phyloP scores from a whole-genome alignment of 495 filamentous ascomycete species.

The Gamarada debralockiae region DNA sequence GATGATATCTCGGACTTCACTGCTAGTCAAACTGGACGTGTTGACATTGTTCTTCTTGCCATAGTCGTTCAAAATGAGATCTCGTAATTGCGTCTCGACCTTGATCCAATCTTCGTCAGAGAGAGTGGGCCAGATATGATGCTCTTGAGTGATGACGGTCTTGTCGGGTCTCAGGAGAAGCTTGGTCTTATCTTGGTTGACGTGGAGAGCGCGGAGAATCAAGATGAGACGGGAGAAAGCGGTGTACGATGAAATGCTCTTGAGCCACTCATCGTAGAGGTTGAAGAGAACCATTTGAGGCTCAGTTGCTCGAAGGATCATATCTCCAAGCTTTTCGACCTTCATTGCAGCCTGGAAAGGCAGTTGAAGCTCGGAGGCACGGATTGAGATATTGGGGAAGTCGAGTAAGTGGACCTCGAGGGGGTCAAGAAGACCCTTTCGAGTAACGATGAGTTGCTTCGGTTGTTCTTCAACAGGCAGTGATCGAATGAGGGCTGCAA shows the following conservation, averaged over 20 bases:
- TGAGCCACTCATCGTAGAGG: conserved; percentile 98
- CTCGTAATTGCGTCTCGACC: conserved; percentile 92
- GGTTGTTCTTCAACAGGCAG: conserved; percentile 98
- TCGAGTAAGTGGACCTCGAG: conserved; percentile 96
- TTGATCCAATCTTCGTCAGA: conserved; percentile 99
- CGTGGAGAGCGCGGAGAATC: conserved; percentile 92
- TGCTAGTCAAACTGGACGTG: conserved; percentile 90
- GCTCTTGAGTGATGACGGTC: conserved; percentile 96
- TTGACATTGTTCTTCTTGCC: conserved; percentile 99
- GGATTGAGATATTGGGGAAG: conserved; percentile 99
- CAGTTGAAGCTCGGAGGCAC: conserved; percentile 94
- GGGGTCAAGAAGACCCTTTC: conserved; percentile 96
- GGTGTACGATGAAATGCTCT: conserved; percentile 97
- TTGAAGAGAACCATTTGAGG: conserved; percentile 99
- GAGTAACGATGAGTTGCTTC: conserved; percentile 97
- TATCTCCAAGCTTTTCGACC: conserved; percentile 97
- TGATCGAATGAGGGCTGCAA: conserved; percentile 93
- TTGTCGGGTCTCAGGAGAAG: conserved; percentile 96
- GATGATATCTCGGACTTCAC: conserved; percentile 97
- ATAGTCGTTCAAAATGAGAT: conserved; percentile 97
- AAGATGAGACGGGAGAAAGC: conserved; percentile 95
- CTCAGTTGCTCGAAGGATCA: conserved; percentile 97
- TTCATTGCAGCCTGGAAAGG: conserved; percentile 99
- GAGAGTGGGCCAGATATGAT: conserved; percentile 97
- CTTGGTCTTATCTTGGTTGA: conserved; percentile 98